Conservation (phyloP, 2,329 filamentous ascomycete species). For the Fusarium cicatricum region DNA sequence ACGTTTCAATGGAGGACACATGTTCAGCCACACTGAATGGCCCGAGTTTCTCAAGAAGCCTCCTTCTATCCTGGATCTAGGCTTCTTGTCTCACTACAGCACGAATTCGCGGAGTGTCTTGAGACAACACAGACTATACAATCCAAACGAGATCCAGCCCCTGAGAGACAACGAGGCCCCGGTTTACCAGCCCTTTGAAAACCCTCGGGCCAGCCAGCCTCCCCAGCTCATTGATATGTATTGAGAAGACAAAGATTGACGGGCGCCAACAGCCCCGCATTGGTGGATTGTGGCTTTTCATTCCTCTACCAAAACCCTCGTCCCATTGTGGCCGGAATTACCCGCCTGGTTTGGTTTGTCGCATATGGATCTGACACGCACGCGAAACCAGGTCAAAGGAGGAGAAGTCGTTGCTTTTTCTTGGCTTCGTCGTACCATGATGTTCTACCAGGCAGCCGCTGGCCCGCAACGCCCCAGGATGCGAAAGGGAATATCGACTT, state of each 20-base stretch:
- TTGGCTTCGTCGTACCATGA: constrained; percentile 34
- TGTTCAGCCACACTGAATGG: constrained; percentile 45
- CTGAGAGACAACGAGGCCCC: constrained; percentile 1
- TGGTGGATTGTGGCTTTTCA: constrained; percentile 8
- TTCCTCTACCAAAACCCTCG: constrained; percentile 4
- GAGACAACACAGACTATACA: constrained; percentile 22
- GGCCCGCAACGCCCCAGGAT: constrained; percentile 11
- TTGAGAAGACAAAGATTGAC: constrained; percentile 14
- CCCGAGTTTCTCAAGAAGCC: constrained; percentile 29
- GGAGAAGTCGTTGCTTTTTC: constrained; percentile 33
- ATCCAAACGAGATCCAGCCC: constrained; percentile 8
- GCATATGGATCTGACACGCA: constrained; percentile 11
- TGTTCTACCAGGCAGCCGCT: constrained; percentile 19
- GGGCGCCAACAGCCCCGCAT: constrained; percentile 19
- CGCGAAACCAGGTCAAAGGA: neutral
- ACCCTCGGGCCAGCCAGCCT: constrained; percentile 22
- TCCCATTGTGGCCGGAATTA: constrained; percentile 29
- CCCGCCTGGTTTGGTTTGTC: constrained; percentile 16
- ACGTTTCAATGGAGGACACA: constrained; percentile 50
- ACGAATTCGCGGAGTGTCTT: constrained; percentile 21
- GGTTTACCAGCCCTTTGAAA: neutral
- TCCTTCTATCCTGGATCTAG: constrained; percentile 29
- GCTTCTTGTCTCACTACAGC: constrained; percentile 35
- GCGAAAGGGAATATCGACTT: constrained; percentile 14
- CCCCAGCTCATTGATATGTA: constrained; percentile 5